Evolutionary conservation across 2,329 filamentous ascomycete genomes (phyloP).

Genomic region (Elsinoe batatas): DNA sequence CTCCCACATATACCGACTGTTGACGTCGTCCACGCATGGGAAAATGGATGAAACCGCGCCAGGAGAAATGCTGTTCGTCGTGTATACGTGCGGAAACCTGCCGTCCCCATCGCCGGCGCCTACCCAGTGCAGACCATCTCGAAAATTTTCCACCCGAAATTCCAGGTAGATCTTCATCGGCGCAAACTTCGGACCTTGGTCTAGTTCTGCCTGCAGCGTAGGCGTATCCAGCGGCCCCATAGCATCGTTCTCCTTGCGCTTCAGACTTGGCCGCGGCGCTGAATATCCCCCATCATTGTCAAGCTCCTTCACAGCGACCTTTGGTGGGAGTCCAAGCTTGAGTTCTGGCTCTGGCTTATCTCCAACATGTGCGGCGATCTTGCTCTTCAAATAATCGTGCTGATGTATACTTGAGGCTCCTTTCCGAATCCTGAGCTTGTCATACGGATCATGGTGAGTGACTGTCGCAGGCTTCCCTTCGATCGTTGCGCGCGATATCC

Average conservation of each 20-base stretch:
- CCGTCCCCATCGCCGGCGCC: constrained; percentile 69
- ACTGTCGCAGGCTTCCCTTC: constrained; percentile 30
- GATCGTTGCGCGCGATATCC: constrained; percentile 42
- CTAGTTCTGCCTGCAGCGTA: constrained; percentile 21
- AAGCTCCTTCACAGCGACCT: constrained; percentile 52
- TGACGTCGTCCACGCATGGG: constrained; percentile 81
- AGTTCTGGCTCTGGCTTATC: constrained; percentile 48
- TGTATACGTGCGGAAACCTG: constrained; percentile 86
- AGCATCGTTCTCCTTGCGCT: constrained; percentile 27
- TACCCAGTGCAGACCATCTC: constrained; percentile 87
- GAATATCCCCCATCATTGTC: constrained; percentile 39
- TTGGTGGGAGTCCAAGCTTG: constrained; percentile 48
- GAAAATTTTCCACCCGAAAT: constrained; percentile 63
- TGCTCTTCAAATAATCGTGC: constrained; percentile 65
- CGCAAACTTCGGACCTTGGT: constrained; percentile 38
- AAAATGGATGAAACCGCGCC: constrained; percentile 80
- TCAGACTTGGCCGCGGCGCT: constrained; percentile 26
- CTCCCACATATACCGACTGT: constrained; percentile 75
- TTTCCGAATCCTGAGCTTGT: constrained; percentile 50
- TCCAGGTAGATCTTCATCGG: constrained; percentile 61
- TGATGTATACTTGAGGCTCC: constrained; percentile 56
- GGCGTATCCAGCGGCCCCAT: constrained; percentile 23
- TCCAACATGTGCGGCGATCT: constrained; percentile 50
- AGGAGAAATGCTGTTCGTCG: constrained; percentile 66
- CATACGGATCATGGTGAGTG: constrained; percentile 55